phyloP scores from a whole-genome alignment of 768 basidiomycete species.

The Boletus subcaerulescens region DNA sequence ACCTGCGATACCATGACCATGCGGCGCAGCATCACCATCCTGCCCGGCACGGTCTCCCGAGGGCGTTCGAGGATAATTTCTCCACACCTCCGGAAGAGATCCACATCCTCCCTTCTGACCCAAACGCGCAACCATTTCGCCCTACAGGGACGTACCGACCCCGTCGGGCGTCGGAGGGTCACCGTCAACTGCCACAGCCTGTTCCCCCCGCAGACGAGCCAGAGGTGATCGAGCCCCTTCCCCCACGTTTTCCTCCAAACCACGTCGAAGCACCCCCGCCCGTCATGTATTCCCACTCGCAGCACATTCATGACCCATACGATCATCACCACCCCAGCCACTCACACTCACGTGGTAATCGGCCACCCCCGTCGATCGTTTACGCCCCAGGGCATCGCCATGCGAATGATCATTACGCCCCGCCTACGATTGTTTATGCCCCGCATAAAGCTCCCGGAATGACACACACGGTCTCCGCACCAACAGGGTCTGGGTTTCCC shows the following conservation, averaged over 20 bases:
- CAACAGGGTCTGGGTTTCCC: conserved; percentile 35
- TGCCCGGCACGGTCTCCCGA: conserved; percentile 20
- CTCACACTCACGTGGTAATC: conserved; percentile 37
- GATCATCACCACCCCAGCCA: conserved; percentile 32
- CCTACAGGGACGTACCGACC: conserved; percentile 28
- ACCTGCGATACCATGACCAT: conserved; percentile 31
- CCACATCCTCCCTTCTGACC: conserved; percentile 53
- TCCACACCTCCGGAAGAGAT: conserved; percentile 55
- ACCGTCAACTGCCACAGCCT: conserved; percentile 19
- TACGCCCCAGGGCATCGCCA: conserved; percentile 50
- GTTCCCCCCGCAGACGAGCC: conserved; percentile 22
- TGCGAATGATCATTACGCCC: conserved; percentile 51
- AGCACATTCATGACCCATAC: conserved; percentile 36
- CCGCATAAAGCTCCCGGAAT: conserved; percentile 57
- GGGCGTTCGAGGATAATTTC: conserved; percentile 20
- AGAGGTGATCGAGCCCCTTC: conserved; percentile 34
- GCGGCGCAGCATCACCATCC: conserved; percentile 4
- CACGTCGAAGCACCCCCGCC: conserved; percentile 24
- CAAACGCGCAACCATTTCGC: conserved; percentile 35
- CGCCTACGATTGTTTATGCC: conserved; percentile 58
- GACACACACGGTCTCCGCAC: conserved; percentile 68
- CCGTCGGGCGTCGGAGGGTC: conserved; percentile 28
- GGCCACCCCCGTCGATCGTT: conserved; percentile 54
- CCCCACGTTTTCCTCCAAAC: conserved; percentile 28
- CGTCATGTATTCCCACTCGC: conserved; percentile 39